Base-by-base conservation (phyloP, 179 eudicot species). In the Spinacia oleracea region DNA sequence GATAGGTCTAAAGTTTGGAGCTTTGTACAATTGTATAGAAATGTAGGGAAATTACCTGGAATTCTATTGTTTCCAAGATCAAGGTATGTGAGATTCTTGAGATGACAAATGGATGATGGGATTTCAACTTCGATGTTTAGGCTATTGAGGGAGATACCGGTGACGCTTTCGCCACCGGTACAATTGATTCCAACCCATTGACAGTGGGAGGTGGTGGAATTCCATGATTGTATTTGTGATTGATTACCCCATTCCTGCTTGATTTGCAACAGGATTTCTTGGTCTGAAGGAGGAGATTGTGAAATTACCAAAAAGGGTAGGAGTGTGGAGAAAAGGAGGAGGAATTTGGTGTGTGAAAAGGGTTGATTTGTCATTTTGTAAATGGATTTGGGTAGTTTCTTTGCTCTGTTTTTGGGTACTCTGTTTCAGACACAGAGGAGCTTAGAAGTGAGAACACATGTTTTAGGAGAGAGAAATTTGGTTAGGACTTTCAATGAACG, bases 161-260 rank as follows among this genome's bases (percentile, higher is more conserved):
- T 82, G 85, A 94, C 90, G 15, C 82, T 18, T 68, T 72, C 83
- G 50, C 60, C 78, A 25, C 14, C 59, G 23, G 80, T 11, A 85
- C 98, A 95, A 3, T 20, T 6, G 72, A 95, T 83, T 10, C 85
- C 93, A n/a, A 77, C 83, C 97, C 97, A 95, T 31, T 25, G 16
- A 72, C 98, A 95, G 21, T 82, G 89, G 3, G 91, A 72, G 50
- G 87, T 85, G 51, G 90, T 74, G 75, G 85, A 3, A 58, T 77
- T 75, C 98, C 98, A 95, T 12, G 84, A 53, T 11, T 73, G 20
- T 53, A 87, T 80, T 12, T 82, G 58, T 0, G 86, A 73, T 64
- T 89, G 96, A 69, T 84, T 82, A 29, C 86, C 78, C 86, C 89
- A 89, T 45, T 80, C 68, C 50, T 85, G 77, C 77, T 88, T 90